A percentile compares a stretch with the other conserved stretches of the same genome.
Conservation (phyloP, 352 stramenopile species). For the Thraustochytrium sp. region DNA sequence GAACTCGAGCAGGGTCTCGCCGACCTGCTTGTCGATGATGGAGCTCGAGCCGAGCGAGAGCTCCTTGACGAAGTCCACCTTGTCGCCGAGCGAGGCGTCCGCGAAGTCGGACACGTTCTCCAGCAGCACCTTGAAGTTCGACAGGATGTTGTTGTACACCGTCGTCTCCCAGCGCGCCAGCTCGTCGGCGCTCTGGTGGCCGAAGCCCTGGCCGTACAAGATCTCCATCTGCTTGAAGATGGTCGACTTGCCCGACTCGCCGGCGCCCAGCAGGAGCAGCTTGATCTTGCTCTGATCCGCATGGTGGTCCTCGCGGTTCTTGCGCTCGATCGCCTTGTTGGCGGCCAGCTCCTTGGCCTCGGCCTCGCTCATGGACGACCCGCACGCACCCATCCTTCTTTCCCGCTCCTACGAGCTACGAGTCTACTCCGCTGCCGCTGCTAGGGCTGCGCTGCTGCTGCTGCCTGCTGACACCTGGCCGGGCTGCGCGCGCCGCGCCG, state of each 20-base stretch:
- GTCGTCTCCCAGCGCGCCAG: conserved; percentile 41
- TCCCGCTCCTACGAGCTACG: too few relatives aligned
- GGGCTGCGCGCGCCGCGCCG: too few relatives aligned
- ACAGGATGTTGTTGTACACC: conserved; percentile 62
- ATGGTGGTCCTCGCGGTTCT: conserved; percentile 46
- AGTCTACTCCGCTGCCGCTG: too few relatives aligned
- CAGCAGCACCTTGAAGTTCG: conserved; percentile 80
- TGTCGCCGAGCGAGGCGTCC: conserved; percentile 50
- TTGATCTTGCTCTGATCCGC: conserved; percentile 56
- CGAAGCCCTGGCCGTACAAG: conserved; percentile 55
- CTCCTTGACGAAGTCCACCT: conserved; percentile 65
- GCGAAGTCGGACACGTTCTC: conserved; percentile 74
- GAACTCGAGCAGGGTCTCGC: conserved; percentile 44
- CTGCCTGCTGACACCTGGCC: too few relatives aligned
- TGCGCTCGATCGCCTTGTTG: conserved; percentile 33
- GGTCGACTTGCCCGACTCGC: conserved; percentile 58
- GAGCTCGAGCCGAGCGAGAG: conserved; percentile 45
- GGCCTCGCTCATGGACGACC: conserved; percentile 8
- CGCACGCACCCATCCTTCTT: conserved; percentile 37
- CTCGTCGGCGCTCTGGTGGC: conserved; percentile 43
- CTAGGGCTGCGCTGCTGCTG: too few relatives aligned
- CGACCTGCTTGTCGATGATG: conserved; percentile 28
- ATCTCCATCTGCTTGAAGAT: conserved; percentile 65
- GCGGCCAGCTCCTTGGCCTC: conserved; percentile 2
- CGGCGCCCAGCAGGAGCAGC: conserved; percentile 55